Percentiles rank a stretch among this genome's conserved stretches.
These are phyloP conservation scores for Pseudogymnoascus sp. DNA, from an alignment of 2,329 filamentous ascomycete genomes.

Conservation along the genomic window DNA sequence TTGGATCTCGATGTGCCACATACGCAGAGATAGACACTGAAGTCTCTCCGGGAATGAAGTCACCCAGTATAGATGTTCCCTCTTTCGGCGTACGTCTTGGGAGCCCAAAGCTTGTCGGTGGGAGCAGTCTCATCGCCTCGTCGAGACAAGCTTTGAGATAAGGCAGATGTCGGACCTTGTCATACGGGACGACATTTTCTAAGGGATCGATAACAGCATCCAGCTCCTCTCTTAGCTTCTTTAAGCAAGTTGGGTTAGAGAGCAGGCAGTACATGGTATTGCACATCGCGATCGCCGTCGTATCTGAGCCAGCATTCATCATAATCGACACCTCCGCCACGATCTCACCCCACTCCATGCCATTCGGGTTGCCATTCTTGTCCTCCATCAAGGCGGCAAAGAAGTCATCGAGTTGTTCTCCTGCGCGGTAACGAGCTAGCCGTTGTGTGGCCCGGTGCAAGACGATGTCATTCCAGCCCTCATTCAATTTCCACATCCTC, in stretches of 20 bases:
- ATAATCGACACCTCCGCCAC: constrained; percentile 49
- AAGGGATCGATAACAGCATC: constrained; percentile 36
- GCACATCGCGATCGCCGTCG: constrained; percentile 44
- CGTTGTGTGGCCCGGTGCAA: constrained; percentile 38
- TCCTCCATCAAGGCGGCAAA: constrained; percentile 49
- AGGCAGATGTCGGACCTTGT: constrained; percentile 43
- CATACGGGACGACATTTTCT: constrained; percentile 41
- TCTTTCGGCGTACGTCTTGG: constrained; percentile 39
- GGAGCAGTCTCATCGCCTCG: constrained; percentile 40
- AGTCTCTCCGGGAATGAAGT: constrained; percentile 39
- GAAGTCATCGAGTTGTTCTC: constrained; percentile 52
- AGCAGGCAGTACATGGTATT: constrained; percentile 48
- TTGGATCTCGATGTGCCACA: constrained; percentile 33
- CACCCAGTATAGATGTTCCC: constrained; percentile 36
- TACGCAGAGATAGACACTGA: constrained; percentile 38
- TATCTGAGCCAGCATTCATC: constrained; percentile 41
- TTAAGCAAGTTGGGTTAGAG: constrained; percentile 36
- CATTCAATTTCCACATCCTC: constrained; percentile 32
- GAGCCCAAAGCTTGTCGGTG: constrained; percentile 37
- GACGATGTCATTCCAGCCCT: constrained; percentile 41
- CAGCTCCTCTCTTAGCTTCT: constrained; percentile 38
- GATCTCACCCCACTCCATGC: constrained; percentile 51
- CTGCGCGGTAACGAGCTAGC: constrained; percentile 38
- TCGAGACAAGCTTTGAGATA: constrained; percentile 47
- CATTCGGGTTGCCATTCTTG: constrained; percentile 33